These are phyloP conservation scores for Pythium vanterpoolii DNA, from an alignment of 352 stramenopile species.

Conservation along the genomic window DNA sequence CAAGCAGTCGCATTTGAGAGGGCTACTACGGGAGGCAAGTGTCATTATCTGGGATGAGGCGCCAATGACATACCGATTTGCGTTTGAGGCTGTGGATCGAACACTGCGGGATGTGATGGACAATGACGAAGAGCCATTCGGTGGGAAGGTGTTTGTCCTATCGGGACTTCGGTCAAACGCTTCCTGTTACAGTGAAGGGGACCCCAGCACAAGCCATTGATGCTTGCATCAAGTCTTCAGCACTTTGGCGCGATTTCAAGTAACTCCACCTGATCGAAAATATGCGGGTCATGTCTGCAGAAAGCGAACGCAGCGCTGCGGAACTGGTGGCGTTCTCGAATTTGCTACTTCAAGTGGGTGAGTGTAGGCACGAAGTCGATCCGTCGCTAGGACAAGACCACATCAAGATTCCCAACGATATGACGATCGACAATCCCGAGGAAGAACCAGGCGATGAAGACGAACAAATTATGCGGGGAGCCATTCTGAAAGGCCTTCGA, in stretches of 20 bases:
- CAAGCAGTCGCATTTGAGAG: neutral
- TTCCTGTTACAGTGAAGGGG: neutral
- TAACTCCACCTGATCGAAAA: neutral
- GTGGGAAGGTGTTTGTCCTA: conserved; percentile 11
- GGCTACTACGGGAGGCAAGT: too few species aligned
- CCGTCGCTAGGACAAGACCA: neutral
- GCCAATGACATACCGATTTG: neutral
- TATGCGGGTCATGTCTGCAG: neutral
- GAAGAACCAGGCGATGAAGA: neutral
- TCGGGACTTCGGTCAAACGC: conserved; percentile 14
- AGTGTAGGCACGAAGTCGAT: conserved; percentile 2
- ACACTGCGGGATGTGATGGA: conserved; percentile 2
- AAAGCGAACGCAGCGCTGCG: neutral
- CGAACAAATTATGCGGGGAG: neutral
- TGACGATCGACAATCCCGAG: neutral
- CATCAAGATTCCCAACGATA: too few species aligned
- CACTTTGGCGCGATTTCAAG: neutral
- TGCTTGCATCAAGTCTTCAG: conserved; percentile 1
- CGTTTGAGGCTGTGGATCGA: conserved; percentile 7
- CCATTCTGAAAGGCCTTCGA: neutral
- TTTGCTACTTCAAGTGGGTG: conserved; percentile 5
- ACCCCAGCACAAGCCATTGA: neutral
- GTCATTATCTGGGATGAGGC: conserved; percentile 9
- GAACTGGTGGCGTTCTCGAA: neutral
- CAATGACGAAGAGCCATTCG: neutral